Base-by-base conservation (phyloP, 352 stramenopile genomes). In the Pythium pyrilobum region DNA sequence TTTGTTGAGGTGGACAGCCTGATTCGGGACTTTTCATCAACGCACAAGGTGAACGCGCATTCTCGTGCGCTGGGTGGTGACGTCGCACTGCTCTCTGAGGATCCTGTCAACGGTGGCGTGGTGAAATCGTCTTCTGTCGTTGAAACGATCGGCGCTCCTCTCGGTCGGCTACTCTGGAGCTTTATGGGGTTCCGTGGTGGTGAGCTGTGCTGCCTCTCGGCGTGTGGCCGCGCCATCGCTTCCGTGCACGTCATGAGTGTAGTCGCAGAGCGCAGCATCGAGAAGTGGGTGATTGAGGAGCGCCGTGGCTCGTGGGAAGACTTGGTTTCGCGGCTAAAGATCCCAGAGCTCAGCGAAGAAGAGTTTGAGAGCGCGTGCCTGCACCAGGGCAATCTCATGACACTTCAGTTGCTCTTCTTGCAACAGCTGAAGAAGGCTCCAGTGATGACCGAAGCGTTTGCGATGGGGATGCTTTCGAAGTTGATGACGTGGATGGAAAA, bases 271-370 rank as follows among this genome's bases (percentile, higher is more conserved):
- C 81, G 83, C 32, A 88, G 81, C 50, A 90, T 95, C 32, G 82
- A 92, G 58, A 88, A 87, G 38, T 92, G 81, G 81, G 65, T 92
- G 13, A 90, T 94, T 38, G 81, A 90, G 51, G 80, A 90, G 34
- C 77, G 82, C 4, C 71, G 69, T 20, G 77, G 74, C 0, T 64
- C 68, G 34, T 92, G 82, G 82, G 64, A 76, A 10, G 75, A 71
- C 7, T 62, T 92, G 27, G 76, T 85, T 5, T 49, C 73, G 34
- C 60, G 71, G 1, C 51, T 95, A 0, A 78, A 80, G 38, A 72
- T 95, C 20, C 85, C 85, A 7, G 85, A 95, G 43, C 52, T 95
- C 28, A 95, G 85, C 52, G 63, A 80, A 20, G 77, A 87, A 4
- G 85, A 95, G 40, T 92, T 95, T 38, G 85, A 93, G 46, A 42